Base-by-base conservation (phyloP, 163 green algal genomes). In the Coccomyxa subellipsoidea region DNA sequence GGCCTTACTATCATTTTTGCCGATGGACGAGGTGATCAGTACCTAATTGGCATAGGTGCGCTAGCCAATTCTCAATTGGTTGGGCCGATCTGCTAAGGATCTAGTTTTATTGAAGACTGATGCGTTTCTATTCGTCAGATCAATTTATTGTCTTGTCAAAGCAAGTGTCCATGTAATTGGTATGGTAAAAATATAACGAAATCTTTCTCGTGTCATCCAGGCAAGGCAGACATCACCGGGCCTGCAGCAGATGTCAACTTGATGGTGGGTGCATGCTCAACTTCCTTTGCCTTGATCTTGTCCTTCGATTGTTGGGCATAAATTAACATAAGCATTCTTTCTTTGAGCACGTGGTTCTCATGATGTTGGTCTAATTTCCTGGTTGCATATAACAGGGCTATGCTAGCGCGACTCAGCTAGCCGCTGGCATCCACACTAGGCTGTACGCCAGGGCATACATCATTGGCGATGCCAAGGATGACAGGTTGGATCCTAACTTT, bases 161-260 rank as follows among this genome's bases (percentile, higher is more conserved):
- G n/a, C n/a, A n/a, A n/a, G n/a, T n/a, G n/a, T n/a, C n/a, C n/a
- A n/a, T n/a, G n/a, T n/a, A n/a, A n/a, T n/a, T n/a, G n/a, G n/a
- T n/a, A n/a, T n/a, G n/a, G n/a, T n/a, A n/a, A n/a, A n/a, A n/a
- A n/a, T n/a, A n/a, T n/a, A n/a, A n/a, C n/a, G n/a, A n/a, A n/a
- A n/a, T n/a, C n/a, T n/a, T n/a, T n/a, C n/a, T n/a, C 29, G 47
- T 80, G 2, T 35, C 2, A 3, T 69, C 37, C 84, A 93, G 92
- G 92, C 34, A 90, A 92, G 36, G 89, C 88, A 2, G 94, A 97
- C 76, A 93, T 97, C 80, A 97, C 94, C 1, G 94, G 94, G 0
- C 94, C 94, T 53, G 92, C 91, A 3, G 93, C 91, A 27, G 92
- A 96, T 66, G 90, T 96, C 4, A 93, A 95, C 76, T 72, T 96